Conservation (phyloP, 495 filamentous ascomycete genomes). For the Annulohypoxylon moriforme region DNA sequence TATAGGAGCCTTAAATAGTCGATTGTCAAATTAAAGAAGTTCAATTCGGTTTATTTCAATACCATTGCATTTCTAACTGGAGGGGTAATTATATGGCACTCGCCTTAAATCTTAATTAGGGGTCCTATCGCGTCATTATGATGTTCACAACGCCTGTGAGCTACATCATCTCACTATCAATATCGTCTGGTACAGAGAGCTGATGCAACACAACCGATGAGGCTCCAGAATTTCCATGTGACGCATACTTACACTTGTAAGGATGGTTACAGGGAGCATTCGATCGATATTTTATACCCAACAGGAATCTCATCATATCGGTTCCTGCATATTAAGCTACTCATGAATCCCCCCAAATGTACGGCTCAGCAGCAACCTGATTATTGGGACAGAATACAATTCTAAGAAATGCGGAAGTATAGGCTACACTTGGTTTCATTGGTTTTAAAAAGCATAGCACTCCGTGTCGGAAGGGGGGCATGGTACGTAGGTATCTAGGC, state of each 20-base stretch:
- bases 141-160: conserved; percentile 12
- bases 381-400: no score
- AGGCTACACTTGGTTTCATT: no score
- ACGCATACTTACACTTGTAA: background rate
- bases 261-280: background rate
- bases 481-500: no score
- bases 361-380: no score
- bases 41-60: background rate
- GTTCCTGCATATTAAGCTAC: conserved; percentile 2
- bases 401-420: no score
- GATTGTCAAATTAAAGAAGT: no score
- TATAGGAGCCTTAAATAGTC: no score
- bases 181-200: background rate
- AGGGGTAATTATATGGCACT: background rate
- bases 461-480: no score
- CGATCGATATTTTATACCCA: conserved; percentile 5
- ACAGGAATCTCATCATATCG: background rate
- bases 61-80: background rate
- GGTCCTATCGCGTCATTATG: conserved; percentile 36
- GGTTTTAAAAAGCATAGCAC: no score
- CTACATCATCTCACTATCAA: conserved; percentile 12
- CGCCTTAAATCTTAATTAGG: background rate
- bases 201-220: conserved; percentile 22
- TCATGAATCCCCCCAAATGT: no score
- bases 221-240: conserved; percentile 15